These are phyloP conservation scores for Brettanomyces custersianus DNA, from an alignment of 805 yeast genomes.

Conservation along the genomic window DNA sequence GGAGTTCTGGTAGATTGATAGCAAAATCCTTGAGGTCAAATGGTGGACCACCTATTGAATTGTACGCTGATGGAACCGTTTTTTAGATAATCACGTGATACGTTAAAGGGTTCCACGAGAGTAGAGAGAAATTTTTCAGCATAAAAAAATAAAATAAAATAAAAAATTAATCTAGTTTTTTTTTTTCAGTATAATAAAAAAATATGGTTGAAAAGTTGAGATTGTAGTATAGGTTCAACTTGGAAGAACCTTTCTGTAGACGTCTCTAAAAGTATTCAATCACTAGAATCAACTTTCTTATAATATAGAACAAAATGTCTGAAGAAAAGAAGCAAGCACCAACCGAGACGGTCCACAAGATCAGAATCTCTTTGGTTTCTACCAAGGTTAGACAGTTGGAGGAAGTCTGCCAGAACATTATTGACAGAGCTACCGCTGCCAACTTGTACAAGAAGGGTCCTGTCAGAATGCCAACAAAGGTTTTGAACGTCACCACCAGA, in stretches of 20 bases:
- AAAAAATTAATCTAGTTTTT: background rate
- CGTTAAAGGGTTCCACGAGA: background rate
- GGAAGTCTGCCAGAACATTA: constrained; percentile 87
- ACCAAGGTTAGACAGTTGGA: constrained; percentile 98
- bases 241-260: constrained; percentile 25
- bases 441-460: constrained; percentile 95
- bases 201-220: too few relatives aligned
- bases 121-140: background rate
- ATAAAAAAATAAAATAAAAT: too few relatives aligned
- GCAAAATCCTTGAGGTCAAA: constrained; percentile 41
- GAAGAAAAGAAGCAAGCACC: constrained; percentile 83
- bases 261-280: constrained; percentile 22
- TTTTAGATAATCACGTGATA: constrained; percentile 26
- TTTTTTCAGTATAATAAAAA: too few relatives aligned
- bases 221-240: too few relatives aligned
- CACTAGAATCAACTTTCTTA: constrained; percentile 11
- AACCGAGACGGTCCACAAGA: constrained; percentile 83
- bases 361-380: constrained; percentile 98
- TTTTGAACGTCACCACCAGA: constrained; percentile 96
- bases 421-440: constrained; percentile 77
- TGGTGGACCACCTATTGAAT: constrained; percentile 56
- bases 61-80: constrained; percentile 57
- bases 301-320: constrained; percentile 47
- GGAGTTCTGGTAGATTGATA: constrained; percentile 58
- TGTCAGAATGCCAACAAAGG: constrained; percentile 99